Evolutionary conservation across 2,329 filamentous ascomycete species (phyloP).

Genomic region (Geosmithia flava): DNA sequence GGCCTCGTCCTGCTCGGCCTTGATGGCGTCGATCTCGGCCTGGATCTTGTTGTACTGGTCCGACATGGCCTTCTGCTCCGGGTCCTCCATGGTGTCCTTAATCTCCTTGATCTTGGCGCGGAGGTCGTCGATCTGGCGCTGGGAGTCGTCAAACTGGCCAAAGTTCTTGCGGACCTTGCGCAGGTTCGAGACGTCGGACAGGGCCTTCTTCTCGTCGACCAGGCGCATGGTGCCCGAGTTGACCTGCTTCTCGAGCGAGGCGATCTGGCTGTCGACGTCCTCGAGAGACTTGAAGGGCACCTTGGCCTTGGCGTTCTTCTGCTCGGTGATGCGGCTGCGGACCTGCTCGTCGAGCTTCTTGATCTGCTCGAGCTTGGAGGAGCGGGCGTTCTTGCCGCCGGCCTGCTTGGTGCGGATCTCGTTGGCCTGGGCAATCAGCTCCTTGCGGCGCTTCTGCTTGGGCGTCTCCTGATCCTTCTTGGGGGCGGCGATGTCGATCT

Average conservation of each 20-base stretch:
- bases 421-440: slow-evolving; percentile 71
- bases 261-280: slow-evolving; percentile 77
- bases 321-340: slow-evolving; percentile 72
- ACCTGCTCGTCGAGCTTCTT: slow-evolving; percentile 84
- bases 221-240: slow-evolving; percentile 86
- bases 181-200: slow-evolving; percentile 69
- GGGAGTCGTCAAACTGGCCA: slow-evolving; percentile 65
- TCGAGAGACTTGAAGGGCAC: slow-evolving; percentile 78
- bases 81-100: slow-evolving; percentile 81
- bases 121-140: slow-evolving; percentile 81
- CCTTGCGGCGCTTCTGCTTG: slow-evolving; percentile 68
- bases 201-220: slow-evolving; percentile 92
- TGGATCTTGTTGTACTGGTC: slow-evolving; percentile 79
- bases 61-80: slow-evolving; percentile 76
- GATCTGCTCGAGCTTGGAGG: slow-evolving; percentile 74
- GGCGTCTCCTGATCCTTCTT: slow-evolving; percentile 71
- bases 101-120: slow-evolving; percentile 81
- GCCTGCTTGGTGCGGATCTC: slow-evolving; percentile 81
- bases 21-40: slow-evolving; percentile 79
- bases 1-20: slow-evolving; percentile 80
- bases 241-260: slow-evolving; percentile 70
- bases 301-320: slow-evolving; percentile 73
- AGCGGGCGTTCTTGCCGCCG: slow-evolving; percentile 72
- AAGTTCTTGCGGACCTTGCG: slow-evolving; percentile 90
- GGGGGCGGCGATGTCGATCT: slow-evolving; percentile 72